Evolutionary conservation across 2,329 filamentous ascomycete genomes (phyloP), one percentile per base, ranked within the genome.

Genomic region (Xylariaceae sp.): DNA sequence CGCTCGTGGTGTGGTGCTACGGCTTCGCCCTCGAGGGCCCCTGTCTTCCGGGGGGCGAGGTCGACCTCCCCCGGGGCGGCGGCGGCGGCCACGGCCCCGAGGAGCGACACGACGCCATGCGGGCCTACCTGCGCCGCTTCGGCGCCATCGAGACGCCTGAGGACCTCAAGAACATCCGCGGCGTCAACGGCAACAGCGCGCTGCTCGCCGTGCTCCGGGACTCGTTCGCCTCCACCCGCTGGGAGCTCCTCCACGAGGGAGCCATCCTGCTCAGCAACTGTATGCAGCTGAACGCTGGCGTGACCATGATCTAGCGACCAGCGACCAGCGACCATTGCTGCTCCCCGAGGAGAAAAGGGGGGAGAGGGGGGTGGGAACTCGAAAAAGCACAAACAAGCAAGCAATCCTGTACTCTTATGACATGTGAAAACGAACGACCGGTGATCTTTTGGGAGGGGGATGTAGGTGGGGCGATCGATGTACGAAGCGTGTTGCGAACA

Each of bases 1-100:
- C 81, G 1, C 70, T 98, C 11, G 86, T 95, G 15, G 84, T 96
- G 1, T 98, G 92, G 92, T 87, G 80, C 39, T 98, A 96, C 51
- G 90, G 89, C 3, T 95, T 80, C 54, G 88, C 90, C 0, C 66
- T 94, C 14, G 92, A 96, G 47, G 92, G 92, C 0, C 75, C 87
- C 0, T 75, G 84, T 37, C n/a, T n/a, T n/a, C 64, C 70, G 5
- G 61, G 59, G 4, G 51, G 61, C 32, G 69, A 60, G 46, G 61
- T 64, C 14, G 75, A 83, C 36, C n/a, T n/a, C n/a, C n/a, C n/a
- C n/a, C n/a, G n/a, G n/a, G n/a, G n/a, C n/a, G n/a, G n/a, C n/a
- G n/a, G n/a, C n/a, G n/a, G n/a, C n/a, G n/a, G n/a, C n/a, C 59
- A 56, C 23, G 80, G 68, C 1, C 68, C 70, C 31, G 72, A 77